Evolutionary conservation across 2,329 filamentous ascomycete species (phyloP), one percentile per base, ranked within the genome.

Genomic region (Trichoderma sp.): DNA sequence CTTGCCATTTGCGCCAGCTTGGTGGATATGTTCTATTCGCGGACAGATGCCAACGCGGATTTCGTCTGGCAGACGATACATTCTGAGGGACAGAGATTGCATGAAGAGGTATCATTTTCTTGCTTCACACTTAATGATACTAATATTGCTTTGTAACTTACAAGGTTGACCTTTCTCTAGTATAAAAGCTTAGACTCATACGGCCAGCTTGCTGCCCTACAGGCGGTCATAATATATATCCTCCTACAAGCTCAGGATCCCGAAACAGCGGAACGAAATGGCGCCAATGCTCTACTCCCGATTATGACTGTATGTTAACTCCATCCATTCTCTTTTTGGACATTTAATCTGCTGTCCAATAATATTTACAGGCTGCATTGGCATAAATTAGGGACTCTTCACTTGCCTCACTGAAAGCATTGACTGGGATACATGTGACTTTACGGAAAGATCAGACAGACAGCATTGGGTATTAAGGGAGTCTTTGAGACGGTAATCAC

Each of bases 371-470:
- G 6, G 10, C 39, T 34, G 39, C n/a, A 48, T 34, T 60, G 39
- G 17, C 57, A 45, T 48, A 34, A 34, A 34, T 17, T 48, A 60
- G 57, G 57, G 48, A 48, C 12, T 60, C 57, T 60, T 60, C 39
- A 34, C 39, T 60, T 60, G 37, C n/a, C 57, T 60, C 57, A 60
- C 57, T 34, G 57, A 60, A n/a, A 60, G 57, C 39, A 60, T 60
- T 19, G 57, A 60, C 39, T 60, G 57, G 57, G 57, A 60, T 25
- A 22, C 39, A 25, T 22, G 57, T 48, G 12, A 48, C 39, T 48
- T 45, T 19, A 60, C 7, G 5, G 57, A 60, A 48, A 60, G 10
- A 6, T 25, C 39, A 42, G 39, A 60, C 37, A 60, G 17, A 48
- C 57, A 60, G 12, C 39, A 60, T 22, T 60, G 57, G 57, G 57